Base-by-base conservation (phyloP, 1,139 yeast genomes). In the Geotrichum restrictum region DNA sequence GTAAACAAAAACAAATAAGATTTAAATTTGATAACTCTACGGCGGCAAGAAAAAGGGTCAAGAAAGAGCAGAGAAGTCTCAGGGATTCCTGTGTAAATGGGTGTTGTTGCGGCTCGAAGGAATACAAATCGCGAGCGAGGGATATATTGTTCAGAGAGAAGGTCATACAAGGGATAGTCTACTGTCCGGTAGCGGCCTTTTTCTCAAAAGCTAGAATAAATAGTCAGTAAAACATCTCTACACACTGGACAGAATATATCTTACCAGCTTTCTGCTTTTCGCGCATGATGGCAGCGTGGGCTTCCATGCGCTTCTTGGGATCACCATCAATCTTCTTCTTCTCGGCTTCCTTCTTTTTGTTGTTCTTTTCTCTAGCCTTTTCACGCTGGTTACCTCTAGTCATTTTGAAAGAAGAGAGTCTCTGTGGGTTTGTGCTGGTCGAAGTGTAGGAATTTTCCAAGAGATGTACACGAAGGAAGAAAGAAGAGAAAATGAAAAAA, bases 301-400 rank as follows among this genome's bases (percentile, higher is more conserved):
- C 78, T 66, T 91, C 96, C 82, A 83, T 79, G 65, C 96, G 77
- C 69, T 88, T 86, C 58, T 76, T 75, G 41, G 95, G 93, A 65
- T 88, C 96, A 29, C 97, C 97, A 3, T 73, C 76, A 65, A 80
- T 81, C 75, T 88, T 88, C 67, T 77, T 79, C 63, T 73, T 75
- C 68, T 84, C 83, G 27, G 73, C 71, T 3, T 75, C 75, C 65
- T 79, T 84, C 71, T 91, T 91, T 75, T 91, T 93, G 67, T 74
- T 69, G 71, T 88, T 88, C 73, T 88, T 91, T 56, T 84, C 89
- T 67, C 98, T 80, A 29, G 97, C 97, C 64, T 87, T 79, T 49
- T 93, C 98, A 69, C 98, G 80, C 72, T 93, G 98, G 71, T 93
- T 93, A 32, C 98, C 98, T 76, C 98, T 81, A 50, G 96, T 85